Conservation (phyloP, 192 early-diverging fungal species). For the Entomortierella chlamydospora region DNA sequence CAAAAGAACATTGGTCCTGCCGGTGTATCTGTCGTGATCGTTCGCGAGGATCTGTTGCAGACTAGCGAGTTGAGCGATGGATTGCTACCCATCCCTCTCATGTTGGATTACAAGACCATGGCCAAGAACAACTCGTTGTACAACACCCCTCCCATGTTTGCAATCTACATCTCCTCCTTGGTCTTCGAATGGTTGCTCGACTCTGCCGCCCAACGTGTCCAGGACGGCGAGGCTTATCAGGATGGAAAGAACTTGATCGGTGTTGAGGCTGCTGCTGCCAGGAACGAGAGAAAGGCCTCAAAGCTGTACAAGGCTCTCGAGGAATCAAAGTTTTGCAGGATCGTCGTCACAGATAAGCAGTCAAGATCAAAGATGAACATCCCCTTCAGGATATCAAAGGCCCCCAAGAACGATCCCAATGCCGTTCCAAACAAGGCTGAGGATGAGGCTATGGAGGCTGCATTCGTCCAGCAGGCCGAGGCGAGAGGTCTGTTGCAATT, state of each 20-base stretch:
- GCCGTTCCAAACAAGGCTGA: conserved; percentile 16
- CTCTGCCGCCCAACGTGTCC: conserved; percentile 21
- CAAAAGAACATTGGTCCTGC: conserved; percentile 97
- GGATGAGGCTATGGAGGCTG: conserved; percentile 77
- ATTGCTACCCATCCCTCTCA: conserved; percentile 67
- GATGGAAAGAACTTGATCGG: conserved; percentile 66
- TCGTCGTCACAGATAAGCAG: conserved; percentile 68
- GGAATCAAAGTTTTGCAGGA: conserved; percentile 74
- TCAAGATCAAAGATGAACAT: conserved; percentile 91
- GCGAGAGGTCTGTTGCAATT: conserved; percentile 85
- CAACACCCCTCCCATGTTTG: conserved; percentile 97
- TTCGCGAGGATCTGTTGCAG: conserved; percentile 89
- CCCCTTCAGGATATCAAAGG: conserved; percentile 77
- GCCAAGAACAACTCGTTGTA: conserved; percentile 88
- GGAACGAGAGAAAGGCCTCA: conserved; percentile 77
- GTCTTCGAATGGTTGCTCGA: conserved; percentile 87
- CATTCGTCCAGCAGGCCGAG: conserved; percentile 87
- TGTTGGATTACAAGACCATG: conserved; percentile 91
- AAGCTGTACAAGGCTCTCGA: conserved; percentile 79
- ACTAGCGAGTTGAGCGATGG: conserved; percentile 52
- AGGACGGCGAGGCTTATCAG: conserved; percentile 49
- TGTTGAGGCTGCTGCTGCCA: conserved; percentile 69
- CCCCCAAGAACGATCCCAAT: conserved; percentile 22
- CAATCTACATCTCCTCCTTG: conserved; percentile 92
- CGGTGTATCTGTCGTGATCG: conserved; percentile 92